Base-by-base conservation (phyloP, 2,329 filamentous ascomycete species). In the Colletotrichum eremochloae region DNA sequence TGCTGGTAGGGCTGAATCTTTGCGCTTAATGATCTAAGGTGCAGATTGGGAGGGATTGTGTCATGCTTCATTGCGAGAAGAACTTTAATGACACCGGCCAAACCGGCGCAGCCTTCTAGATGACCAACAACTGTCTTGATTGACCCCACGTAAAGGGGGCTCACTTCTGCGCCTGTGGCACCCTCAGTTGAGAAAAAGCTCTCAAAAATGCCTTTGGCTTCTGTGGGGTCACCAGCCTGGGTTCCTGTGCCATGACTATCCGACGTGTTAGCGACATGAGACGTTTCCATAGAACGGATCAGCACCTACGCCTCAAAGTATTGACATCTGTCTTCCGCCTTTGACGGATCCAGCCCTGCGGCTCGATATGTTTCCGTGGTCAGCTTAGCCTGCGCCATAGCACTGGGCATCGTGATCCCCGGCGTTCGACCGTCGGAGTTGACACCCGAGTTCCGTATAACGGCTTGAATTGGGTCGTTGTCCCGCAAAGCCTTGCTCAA, bases 241-340 rank as follows among this genome's bases (percentile, higher is more conserved):
- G 86, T 88, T 3, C 85, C 85, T 0, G 86, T 87, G 2, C 84
- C 84, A 61, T 80, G 82, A 14, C 48, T 66, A n/a, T 2, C 1
- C 0, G 3, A 18, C 24, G 24, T 18, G 15, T 52, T 7, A 29
- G 29, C 5, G 15, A 31, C 9, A 44, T 18, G 42, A 7, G 3
- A 44, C 42, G 15, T 31, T 31, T 24, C 24, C 48, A 14, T 52
- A 8, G 6, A 20, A 20, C 18, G 42, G 20, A 18, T 44, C 42
- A 20, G 48, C 1, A 84, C 85, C 65, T 87, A 85, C 12, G 80
- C 79, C 74, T 85, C 83, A 63, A 85, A 78, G 61, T 82, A 84
- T 5, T 66, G 70, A 2, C 72, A 75, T 5, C 78, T 44, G 58
- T 75, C 75, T 67, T 63, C 77, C 15, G 2, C 77, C 76, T 73